Evolutionary conservation across 768 basidiomycete species (phyloP).

Genomic region (Ramaria sp.): DNA sequence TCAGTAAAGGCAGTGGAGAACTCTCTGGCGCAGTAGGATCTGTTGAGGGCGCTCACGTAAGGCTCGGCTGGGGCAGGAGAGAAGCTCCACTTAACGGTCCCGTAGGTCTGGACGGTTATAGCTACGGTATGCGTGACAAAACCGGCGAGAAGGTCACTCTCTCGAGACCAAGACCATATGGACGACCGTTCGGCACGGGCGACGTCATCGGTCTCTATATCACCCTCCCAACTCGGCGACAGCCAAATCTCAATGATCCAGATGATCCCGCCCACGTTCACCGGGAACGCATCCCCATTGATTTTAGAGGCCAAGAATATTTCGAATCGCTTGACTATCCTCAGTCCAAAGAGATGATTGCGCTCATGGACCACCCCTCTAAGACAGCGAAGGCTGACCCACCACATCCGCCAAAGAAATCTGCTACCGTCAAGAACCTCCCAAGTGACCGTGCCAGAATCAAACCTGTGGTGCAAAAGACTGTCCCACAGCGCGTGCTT

Average conservation of each 20-base stretch:
- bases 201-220: conserved; percentile 94
- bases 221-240: conserved; percentile 60
- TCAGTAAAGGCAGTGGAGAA: conserved; percentile 66
- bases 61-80: conserved; percentile 85
- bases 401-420: conserved; percentile 48
- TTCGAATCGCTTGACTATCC: conserved; percentile 91
- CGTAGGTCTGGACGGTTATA: conserved; percentile 88
- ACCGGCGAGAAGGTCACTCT: conserved; percentile 85
- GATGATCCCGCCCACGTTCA: conserved; percentile 75
- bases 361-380: conserved; percentile 62
- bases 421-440: conserved; percentile 54
- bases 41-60: conserved; percentile 68
- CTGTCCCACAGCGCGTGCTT: conserved; percentile 44
- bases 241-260: conserved; percentile 49
- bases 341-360: conserved; percentile 83
- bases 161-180: conserved; percentile 74
- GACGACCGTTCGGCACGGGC: conserved; percentile 60
- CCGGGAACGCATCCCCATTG: conserved; percentile 87
- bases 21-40: conserved; percentile 33
- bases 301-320: conserved; percentile 93
- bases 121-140: conserved; percentile 85
- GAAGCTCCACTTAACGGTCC: conserved; percentile 93
- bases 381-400: conserved; percentile 11
- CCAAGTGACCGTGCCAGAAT: conserved; percentile 40
- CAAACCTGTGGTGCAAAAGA: conserved; percentile 27